Percentiles rank a stretch among this genome's conserved stretches.
Conservation (phyloP, 371 early-diverging fungal species). For the Rhizopus arrhizus region DNA sequence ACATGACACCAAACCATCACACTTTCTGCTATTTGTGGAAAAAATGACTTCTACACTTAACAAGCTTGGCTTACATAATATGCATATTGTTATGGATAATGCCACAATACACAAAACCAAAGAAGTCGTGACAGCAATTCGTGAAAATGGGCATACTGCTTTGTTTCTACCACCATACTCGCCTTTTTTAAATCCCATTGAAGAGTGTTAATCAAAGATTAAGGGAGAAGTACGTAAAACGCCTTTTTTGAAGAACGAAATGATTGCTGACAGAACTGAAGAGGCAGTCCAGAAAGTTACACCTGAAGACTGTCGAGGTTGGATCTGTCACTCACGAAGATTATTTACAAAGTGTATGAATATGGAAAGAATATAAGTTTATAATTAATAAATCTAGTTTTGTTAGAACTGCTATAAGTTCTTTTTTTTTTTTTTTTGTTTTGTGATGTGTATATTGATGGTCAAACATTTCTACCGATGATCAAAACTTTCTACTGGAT, state of each 20-base stretch:
- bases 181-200: conserved; percentile 20
- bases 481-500: conserved; percentile 13
- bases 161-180: conserved; percentile 22
- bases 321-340: no score
- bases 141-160: conserved; percentile 17
- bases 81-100: conserved; percentile 20
- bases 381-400: conserved; percentile 19
- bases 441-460: conserved; percentile 14
- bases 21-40: conserved; percentile 24
- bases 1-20: conserved; percentile 18
- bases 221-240: conserved; percentile 23
- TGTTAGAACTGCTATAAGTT: conserved; percentile 16
- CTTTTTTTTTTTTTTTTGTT: conserved; percentile 18
- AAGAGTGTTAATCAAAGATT: conserved; percentile 22
- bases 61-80: conserved; percentile 20
- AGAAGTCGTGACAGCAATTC: conserved; percentile 18
- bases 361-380: conserved; percentile 18
- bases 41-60: conserved; percentile 16
- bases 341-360: no score
- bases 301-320: no score
- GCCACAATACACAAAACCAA: conserved; percentile 19
- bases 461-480: conserved; percentile 17
- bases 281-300: no score
- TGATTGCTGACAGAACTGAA: no score
- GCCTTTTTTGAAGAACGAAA: conserved; percentile 13